A percentile compares a stretch with the other conserved stretches of the same genome.
Conservation (phyloP, 306 rosid genomes). For the Cicer arietinum region DNA sequence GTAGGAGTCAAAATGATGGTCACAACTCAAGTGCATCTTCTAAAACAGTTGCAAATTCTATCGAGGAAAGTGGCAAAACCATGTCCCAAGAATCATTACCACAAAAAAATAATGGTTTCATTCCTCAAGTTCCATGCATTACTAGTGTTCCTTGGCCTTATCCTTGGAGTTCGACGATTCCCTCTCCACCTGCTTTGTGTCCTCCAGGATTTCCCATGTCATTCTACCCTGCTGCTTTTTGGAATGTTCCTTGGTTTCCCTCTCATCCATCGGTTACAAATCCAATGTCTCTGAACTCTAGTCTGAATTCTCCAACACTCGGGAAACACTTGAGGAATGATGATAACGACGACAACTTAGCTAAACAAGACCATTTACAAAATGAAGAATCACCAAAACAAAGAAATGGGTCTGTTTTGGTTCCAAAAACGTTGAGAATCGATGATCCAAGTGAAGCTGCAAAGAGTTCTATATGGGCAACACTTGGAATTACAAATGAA, state of each 20-base stretch:
- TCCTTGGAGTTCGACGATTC: constrained; percentile 65
- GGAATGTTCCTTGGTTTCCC: constrained; percentile 70
- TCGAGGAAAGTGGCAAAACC: constrained; percentile 55
- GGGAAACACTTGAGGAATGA: constrained; percentile 82
- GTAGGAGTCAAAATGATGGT: constrained; percentile 56
- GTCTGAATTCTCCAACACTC: constrained; percentile 50
- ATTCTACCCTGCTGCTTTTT: constrained; percentile 67
- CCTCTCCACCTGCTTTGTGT: constrained; percentile 57
- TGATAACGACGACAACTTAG: background rate
- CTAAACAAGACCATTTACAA: constrained; percentile 42
- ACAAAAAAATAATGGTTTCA: constrained; percentile 52
- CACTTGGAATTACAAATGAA: constrained; percentile 85
- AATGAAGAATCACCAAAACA: constrained; percentile 55
- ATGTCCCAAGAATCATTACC: constrained; percentile 45
- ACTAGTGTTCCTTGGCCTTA: constrained; percentile 83
- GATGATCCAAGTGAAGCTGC: constrained; percentile 89
- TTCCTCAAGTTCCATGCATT: constrained; percentile 62
- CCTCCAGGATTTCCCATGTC: constrained; percentile 78
- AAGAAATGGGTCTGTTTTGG: constrained; percentile 68
- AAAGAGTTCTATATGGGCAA: constrained; percentile 91
- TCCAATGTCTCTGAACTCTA: constrained; percentile 44
- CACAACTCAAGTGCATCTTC: constrained; percentile 67
- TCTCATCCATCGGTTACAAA: constrained; percentile 48
- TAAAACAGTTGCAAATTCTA: constrained; percentile 56
- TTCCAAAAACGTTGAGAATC: constrained; percentile 83